A percentile compares a stretch with the other conserved stretches of the same genome.
Conservation (phyloP, 306 rosid genomes). For the Lathyrus tuberosus region DNA sequence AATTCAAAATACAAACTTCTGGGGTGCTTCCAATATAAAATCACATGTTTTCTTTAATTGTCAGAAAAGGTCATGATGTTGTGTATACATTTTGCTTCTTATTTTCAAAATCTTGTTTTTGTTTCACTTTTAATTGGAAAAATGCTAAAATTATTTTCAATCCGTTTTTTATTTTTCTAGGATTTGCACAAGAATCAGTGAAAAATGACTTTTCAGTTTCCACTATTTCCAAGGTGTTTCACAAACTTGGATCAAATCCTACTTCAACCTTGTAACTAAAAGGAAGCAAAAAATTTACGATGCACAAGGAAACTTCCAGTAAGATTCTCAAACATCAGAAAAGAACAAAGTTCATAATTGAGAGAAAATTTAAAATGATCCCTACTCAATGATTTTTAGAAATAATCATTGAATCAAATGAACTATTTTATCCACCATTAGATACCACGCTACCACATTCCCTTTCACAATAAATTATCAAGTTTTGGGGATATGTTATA, state of each 20-base stretch:
- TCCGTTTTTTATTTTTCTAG: not conserved
- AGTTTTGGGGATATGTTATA: not conserved
- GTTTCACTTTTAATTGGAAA: too few relatives aligned
- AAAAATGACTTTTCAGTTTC: not conserved
- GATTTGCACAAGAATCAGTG: not conserved
- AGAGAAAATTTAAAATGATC: slow-evolving; percentile 3
- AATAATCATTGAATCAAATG: slow-evolving; percentile 7
- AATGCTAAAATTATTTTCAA: too few relatives aligned
- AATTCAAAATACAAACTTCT: not conserved
- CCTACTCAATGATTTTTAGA: not conserved
- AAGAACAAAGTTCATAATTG: slow-evolving; percentile 3
- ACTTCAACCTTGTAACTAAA: not conserved
- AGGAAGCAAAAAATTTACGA: not conserved
- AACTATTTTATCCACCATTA: slow-evolving; percentile 8
- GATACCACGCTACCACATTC: slow-evolving; percentile 27
- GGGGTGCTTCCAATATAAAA: not conserved
- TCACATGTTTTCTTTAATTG: too few relatives aligned
- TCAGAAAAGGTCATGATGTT: too few relatives aligned
- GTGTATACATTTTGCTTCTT: too few relatives aligned
- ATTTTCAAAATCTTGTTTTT: too few relatives aligned
- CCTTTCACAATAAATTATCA: not conserved
- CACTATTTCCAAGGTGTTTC: too few relatives aligned
- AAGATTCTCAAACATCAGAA: slow-evolving; percentile 14
- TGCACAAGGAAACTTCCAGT: not conserved
- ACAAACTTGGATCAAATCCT: not conserved